A percentile compares a stretch with the other conserved stretches of the same genome.
These are phyloP conservation scores for Fusarium sp. DNA, from an alignment of 2,329 filamentous ascomycete genomes.

Conservation along the genomic window DNA sequence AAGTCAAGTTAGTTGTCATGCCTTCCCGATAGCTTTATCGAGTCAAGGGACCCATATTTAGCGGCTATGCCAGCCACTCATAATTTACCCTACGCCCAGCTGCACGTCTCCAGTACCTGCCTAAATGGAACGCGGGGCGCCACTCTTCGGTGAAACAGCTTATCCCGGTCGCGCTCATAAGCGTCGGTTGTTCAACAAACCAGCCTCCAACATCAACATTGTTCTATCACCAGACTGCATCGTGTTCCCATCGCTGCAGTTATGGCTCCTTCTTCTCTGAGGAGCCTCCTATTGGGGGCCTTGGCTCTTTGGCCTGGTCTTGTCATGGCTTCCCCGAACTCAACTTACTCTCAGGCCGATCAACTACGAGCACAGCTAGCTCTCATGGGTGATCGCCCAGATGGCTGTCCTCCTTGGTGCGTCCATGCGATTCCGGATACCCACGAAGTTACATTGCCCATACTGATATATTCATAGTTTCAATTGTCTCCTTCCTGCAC, in stretches of 20 bases:
- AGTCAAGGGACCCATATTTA: conserved; percentile 31
- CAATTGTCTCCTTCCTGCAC: conserved; percentile 95
- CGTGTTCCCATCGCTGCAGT: conserved; percentile 39
- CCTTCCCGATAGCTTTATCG: conserved; percentile 6
- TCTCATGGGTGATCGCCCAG: conserved; percentile 76
- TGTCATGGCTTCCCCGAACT: conserved; percentile 53
- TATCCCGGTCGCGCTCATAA: conserved; percentile 37
- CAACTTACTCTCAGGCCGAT: conserved; percentile 69
- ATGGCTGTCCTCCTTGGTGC: conserved; percentile 81
- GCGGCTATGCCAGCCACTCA: conserved; percentile 24
- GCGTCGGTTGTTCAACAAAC: conserved; percentile 18
- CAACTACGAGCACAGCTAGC: conserved; percentile 73
- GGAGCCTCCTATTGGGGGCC: conserved; percentile 52
- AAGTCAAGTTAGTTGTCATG: conserved; percentile 23
- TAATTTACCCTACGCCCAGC: not conserved
- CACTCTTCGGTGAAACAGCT: conserved; percentile 40
- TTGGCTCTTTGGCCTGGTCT: conserved; percentile 53
- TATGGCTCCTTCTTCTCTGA: conserved; percentile 53
- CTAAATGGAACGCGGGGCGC: conserved; percentile 40
- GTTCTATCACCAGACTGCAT: conserved; percentile 29
- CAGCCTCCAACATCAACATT: conserved; percentile 28
- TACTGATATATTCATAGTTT: conserved; percentile 68
- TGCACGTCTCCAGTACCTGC: conserved; percentile 30
- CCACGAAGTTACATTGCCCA: not conserved
- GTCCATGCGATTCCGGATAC: not conserved